Evolutionary conservation across 2,329 filamentous ascomycete species (phyloP).

Genomic region (Penicillium vulpinum): DNA sequence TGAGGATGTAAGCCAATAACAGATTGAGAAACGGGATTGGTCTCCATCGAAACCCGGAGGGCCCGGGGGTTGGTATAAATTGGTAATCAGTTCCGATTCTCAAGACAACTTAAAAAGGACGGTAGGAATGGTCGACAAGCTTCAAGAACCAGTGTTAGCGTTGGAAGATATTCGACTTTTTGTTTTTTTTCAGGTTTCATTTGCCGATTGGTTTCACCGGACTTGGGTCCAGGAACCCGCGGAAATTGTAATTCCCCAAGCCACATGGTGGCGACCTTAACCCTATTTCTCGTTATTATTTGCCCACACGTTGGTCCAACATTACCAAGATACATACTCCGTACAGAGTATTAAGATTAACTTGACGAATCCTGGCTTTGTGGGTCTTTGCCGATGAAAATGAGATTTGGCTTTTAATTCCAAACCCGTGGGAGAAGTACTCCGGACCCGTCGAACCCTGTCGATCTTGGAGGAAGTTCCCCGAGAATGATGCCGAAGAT

Average conservation of each 20-base stretch:
- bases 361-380: conserved; percentile 13
- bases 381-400: background rate
- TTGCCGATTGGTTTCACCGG: conserved; percentile 4
- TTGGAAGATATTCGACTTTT: background rate
- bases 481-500: conserved; percentile 20
- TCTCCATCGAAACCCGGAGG: background rate
- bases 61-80: background rate
- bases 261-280: conserved; percentile 2
- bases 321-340: no score
- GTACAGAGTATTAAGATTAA: conserved; percentile 12
- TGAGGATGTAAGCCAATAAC: background rate
- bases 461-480: conserved; percentile 17
- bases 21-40: background rate
- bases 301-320: no score
- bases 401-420: background rate
- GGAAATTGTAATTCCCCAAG: no score
- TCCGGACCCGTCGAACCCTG: conserved; percentile 26
- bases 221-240: background rate
- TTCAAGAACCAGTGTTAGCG: conserved; percentile 4
- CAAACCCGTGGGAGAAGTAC: conserved; percentile 17
- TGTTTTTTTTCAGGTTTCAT: background rate
- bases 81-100: background rate
- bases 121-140: conserved; percentile 7
- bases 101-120: background rate
- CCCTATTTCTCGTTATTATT: background rate